Evolutionary conservation across 495 filamentous ascomycete species (phyloP).

Genomic region (Cenococcum geophilum): DNA sequence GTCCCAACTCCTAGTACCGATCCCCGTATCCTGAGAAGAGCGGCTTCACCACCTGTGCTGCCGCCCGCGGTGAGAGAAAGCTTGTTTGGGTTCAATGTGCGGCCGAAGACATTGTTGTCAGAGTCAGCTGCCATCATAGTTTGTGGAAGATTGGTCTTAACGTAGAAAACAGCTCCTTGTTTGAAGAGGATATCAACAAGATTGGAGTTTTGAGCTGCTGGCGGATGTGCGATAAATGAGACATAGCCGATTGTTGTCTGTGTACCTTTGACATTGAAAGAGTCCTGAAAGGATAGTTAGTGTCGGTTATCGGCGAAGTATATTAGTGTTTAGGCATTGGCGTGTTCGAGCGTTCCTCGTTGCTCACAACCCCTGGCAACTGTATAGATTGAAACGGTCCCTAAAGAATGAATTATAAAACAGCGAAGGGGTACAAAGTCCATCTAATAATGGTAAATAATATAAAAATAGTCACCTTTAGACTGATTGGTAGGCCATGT

Average conservation of each 20-base stretch:
- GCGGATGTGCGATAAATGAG: constrained; percentile 45
- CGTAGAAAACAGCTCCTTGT: constrained; percentile 52
- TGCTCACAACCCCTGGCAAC: background rate
- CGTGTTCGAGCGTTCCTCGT: too few species aligned
- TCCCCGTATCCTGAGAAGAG: constrained; percentile 26
- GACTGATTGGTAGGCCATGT: constrained; percentile 57
- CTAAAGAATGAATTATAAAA: background rate
- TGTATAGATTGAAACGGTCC: background rate
- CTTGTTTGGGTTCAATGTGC: constrained; percentile 30
- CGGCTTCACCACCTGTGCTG: constrained; percentile 30
- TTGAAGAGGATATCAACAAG: constrained; percentile 46
- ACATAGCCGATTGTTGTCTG: constrained; percentile 57
- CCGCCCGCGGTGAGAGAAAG: constrained; percentile 28
- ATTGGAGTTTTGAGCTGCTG: constrained; percentile 43
- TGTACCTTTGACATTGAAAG: constrained; percentile 55
- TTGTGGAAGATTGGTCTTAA: constrained; percentile 59
- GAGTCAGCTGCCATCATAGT: constrained; percentile 34
- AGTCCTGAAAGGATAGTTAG: constrained; percentile 52
- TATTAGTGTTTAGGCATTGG: too few species aligned
- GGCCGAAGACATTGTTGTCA: constrained; percentile 32
- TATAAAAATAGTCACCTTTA: constrained; percentile 17
- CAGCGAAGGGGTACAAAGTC: background rate
- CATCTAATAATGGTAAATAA: background rate
- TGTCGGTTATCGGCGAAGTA: too few species aligned
- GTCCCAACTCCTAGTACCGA: constrained; percentile 24